Evolutionary conservation across 2,329 filamentous ascomycete species (phyloP).

Genomic region (Bipolaris sorokiniana): DNA sequence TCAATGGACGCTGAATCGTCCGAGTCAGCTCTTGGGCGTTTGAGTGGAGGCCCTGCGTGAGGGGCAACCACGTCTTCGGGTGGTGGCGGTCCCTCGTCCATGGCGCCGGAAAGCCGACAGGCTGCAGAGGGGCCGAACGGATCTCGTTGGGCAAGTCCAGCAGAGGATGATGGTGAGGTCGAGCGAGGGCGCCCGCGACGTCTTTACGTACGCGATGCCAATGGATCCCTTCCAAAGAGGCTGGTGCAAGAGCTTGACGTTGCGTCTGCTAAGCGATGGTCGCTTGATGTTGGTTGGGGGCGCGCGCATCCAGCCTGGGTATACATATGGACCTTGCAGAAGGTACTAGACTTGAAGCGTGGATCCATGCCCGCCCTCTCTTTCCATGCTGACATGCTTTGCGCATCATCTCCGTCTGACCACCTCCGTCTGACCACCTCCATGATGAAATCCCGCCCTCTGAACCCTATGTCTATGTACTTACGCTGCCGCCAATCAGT

Average conservation of each 20-base stretch:
- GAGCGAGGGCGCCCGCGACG: constrained; percentile 5
- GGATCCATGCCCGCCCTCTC: constrained; percentile 4
- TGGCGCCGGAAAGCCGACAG: constrained; percentile 40
- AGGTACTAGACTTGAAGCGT: constrained; percentile 18
- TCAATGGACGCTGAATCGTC: constrained; percentile 41
- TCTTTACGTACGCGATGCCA: constrained; percentile 11
- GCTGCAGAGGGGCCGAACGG: constrained; percentile 20
- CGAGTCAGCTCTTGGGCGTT: constrained; percentile 42
- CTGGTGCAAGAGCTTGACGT: constrained; percentile 24
- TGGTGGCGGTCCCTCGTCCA: constrained; percentile 47
- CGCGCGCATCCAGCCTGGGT: constrained; percentile 23
- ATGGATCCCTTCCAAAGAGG: constrained; percentile 10
- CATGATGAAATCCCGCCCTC: constrained; percentile 7
- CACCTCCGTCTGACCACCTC: constrained; percentile 8
- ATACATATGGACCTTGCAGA: constrained; percentile 15
- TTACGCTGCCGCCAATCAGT: too few relatives aligned
- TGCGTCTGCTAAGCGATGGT: constrained; percentile 28
- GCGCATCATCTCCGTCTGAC: constrained; percentile 4
- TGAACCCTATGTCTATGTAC: too few relatives aligned
- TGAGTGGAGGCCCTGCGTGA: constrained; percentile 44
- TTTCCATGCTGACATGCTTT: not conserved
- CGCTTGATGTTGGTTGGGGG: constrained; percentile 30
- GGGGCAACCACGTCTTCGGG: constrained; percentile 45
- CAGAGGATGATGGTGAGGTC: constrained; percentile 20
- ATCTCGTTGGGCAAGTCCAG: constrained; percentile 22